Evolutionary conservation across 2,329 filamentous ascomycete genomes (phyloP), one percentile per base, ranked within the genome.

Genomic region (Pyrenochaeta sp.): DNA sequence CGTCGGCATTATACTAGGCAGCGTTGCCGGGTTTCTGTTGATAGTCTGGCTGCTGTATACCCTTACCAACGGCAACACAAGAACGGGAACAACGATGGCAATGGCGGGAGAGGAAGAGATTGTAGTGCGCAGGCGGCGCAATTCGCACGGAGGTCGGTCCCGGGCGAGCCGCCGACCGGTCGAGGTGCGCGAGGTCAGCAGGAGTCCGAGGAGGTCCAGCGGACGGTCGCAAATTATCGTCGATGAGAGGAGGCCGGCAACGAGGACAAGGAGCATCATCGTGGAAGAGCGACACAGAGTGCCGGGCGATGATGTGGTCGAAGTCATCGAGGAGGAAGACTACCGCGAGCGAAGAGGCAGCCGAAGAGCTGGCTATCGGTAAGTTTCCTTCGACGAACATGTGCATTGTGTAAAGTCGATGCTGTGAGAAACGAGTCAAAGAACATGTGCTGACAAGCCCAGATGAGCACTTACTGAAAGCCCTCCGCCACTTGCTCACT

Each of bases 1-100:
- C 1, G 85, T 81, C 9, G 87, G 86, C 49, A 87, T 88, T 52
- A 82, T 84, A 5, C 75, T 85, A 21, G 83, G 83, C 56, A 80
- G 78, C 50, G 79, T 85, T 18, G 78, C 74, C 6, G 83, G 81
- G 41, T 83, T 85, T 71, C 70, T 85, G 20, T 72, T 85, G 5
- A 56, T 85, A 27, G 71, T 83, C 30, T 84, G 81, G 79, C 75
- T 85, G 4, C 66, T 84, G 20, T 82, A 67, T 63, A 68, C 75
- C 1, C 68, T 81, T 27, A 76, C 66, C 3, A 72, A 74, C 30
- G 62, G 69, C 32, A 63, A 65, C 7, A 66, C 71, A 7, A 67
- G 73, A 7, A 44, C 42, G 1, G 55, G 58, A 54, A 75, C 76
- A n/a, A 58, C 47, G 12, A 65, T 63, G 0, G 76, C 75, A 43